These are phyloP conservation scores for Fraxinus sp. DNA, from an alignment of 305 asterid species.

Conservation along the genomic window DNA sequence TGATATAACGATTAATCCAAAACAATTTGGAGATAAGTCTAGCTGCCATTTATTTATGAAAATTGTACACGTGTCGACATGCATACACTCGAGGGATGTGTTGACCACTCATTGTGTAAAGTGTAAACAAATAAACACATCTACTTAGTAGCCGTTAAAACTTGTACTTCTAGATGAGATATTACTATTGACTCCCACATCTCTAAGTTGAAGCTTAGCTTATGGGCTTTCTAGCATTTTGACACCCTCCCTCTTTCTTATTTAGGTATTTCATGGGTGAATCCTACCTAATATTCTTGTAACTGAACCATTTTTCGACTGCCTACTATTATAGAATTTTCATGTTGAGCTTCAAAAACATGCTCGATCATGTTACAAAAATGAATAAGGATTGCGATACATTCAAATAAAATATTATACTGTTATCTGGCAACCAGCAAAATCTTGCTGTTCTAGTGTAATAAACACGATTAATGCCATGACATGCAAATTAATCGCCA, in stretches of 20 bases:
- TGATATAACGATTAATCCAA: background rate
- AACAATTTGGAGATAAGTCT: background rate
- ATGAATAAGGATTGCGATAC: background rate
- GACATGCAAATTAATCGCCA: constrained; percentile 20
- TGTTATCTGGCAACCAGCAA: constrained; percentile 10
- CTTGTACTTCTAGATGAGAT: background rate
- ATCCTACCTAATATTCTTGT: background rate
- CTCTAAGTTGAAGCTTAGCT: background rate
- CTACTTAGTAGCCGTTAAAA: background rate
- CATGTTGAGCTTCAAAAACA: background rate
- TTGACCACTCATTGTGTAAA: background rate
- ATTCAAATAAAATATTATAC: background rate
- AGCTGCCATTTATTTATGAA: background rate
- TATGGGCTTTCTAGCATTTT: background rate
- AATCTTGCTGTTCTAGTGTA: constrained; percentile 23
- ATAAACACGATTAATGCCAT: constrained; percentile 2
- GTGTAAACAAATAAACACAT: background rate
- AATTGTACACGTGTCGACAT: background rate
- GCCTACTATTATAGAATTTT: background rate
- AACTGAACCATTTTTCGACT: background rate
- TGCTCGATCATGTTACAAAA: background rate
- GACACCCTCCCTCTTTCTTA: background rate
- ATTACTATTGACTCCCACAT: background rate
- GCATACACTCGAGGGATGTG: background rate
- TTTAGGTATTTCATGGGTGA: background rate